Evolutionary conservation across 495 filamentous ascomycete genomes (phyloP).

Genomic region (Penicillium ucsense): DNA sequence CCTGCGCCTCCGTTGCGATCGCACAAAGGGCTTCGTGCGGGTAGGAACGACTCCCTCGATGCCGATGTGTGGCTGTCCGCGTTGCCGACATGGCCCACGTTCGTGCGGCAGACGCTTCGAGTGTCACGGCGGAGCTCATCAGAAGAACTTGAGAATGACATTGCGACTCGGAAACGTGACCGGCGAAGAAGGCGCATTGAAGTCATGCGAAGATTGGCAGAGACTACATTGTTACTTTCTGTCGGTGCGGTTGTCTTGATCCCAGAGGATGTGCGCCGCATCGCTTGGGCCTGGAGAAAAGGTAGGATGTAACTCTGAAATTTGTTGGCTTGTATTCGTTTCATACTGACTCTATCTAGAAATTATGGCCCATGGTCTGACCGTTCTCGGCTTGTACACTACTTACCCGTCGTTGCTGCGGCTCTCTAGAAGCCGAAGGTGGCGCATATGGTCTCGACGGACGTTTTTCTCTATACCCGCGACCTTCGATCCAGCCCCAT

Average conservation of each 20-base stretch:
- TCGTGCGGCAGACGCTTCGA: slow-evolving; percentile 23
- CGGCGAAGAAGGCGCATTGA: slow-evolving; percentile 30
- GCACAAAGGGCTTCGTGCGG: slow-evolving; percentile 62
- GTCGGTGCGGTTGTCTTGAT: slow-evolving; percentile 34
- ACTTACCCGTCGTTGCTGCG: slow-evolving; percentile 37
- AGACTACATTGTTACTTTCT: slow-evolving; percentile 34
- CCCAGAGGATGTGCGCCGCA: slow-evolving; percentile 18
- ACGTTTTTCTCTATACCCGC: slow-evolving; percentile 48
- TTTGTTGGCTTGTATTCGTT: too few species aligned
- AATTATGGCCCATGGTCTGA: slow-evolving; percentile 32
- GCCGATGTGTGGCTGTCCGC: slow-evolving; percentile 26
- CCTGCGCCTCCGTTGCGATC: slow-evolving; percentile 62
- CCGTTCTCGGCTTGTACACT: slow-evolving; percentile 34
- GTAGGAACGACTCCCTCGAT: slow-evolving; percentile 32
- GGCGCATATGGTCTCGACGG: slow-evolving; percentile 18
- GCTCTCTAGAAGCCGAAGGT: slow-evolving; percentile 14
- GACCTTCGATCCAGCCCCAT: slow-evolving; percentile 80
- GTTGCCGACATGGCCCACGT: slow-evolving; percentile 28
- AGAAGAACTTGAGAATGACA: slow-evolving; percentile 24
- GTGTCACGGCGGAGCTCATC: slow-evolving; percentile 32
- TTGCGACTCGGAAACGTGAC: slow-evolving; percentile 18
- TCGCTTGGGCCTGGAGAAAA: slow-evolving; percentile 36
- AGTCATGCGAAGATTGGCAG: slow-evolving; percentile 34
- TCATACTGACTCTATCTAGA: slow-evolving; percentile 21
- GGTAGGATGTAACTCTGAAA: slow-evolving; percentile 13